Evolutionary conservation across 2,329 filamentous ascomycete genomes (phyloP).

Genomic region (Fusarium scirpi): DNA sequence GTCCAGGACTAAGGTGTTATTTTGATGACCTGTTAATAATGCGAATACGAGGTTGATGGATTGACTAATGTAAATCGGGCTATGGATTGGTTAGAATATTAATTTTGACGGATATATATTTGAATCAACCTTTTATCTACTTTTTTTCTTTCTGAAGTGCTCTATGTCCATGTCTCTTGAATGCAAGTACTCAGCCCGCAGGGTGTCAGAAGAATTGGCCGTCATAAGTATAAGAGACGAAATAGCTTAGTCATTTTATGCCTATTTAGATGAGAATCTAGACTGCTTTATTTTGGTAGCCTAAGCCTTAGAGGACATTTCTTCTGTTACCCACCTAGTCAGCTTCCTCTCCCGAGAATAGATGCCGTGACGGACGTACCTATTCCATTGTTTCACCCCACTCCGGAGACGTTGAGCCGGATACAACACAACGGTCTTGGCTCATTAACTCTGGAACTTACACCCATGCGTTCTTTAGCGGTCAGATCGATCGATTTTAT

Average conservation of each 20-base stretch:
- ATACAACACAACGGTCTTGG: background rate
- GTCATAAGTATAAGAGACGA: too few species aligned
- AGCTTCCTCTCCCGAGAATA: background rate
- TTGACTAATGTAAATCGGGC: background rate
- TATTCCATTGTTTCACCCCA: background rate
- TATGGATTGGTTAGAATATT: background rate
- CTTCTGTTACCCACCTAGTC: too few species aligned
- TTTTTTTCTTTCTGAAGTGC: background rate
- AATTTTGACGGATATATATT: conserved; percentile 1
- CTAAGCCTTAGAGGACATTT: too few species aligned
- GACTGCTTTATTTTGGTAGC: too few species aligned
- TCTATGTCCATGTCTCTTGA: too few species aligned
- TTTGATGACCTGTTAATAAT: background rate
- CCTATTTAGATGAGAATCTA: too few species aligned
- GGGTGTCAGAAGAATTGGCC: too few species aligned
- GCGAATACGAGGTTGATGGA: conserved; percentile 8
- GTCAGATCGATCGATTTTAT: background rate
- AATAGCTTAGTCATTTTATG: too few species aligned
- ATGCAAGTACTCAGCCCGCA: background rate
- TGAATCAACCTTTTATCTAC: background rate
- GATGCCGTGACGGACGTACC: background rate
- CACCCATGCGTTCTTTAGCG: background rate
- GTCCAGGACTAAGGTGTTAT: conserved; percentile 41
- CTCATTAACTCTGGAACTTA: background rate
- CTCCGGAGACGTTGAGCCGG: background rate